Evolutionary conservation across 2,329 filamentous ascomycete species (phyloP).

Genomic region (Botryotinia narcissicola): DNA sequence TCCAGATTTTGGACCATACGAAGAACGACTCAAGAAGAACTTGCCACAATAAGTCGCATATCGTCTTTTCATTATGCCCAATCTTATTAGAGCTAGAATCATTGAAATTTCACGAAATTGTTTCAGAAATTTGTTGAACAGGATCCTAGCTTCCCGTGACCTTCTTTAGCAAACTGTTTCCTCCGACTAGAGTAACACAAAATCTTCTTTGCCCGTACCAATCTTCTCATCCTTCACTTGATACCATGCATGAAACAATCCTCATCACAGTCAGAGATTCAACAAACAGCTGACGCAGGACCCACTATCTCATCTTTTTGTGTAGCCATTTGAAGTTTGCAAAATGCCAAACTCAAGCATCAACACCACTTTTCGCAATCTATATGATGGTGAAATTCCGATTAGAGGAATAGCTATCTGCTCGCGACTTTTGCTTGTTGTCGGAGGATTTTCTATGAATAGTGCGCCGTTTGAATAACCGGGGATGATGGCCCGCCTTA

Average conservation of each 20-base stretch:
- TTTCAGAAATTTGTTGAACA: background rate
- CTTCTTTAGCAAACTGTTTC: slow-evolving; percentile 19
- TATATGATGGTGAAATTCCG: background rate
- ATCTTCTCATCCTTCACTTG: background rate
- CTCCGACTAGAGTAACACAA: slow-evolving; percentile 18
- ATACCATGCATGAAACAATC: slow-evolving; percentile 18
- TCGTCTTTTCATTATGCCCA: slow-evolving; percentile 7
- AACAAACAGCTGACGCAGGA: slow-evolving; percentile 11
- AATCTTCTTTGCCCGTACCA: background rate
- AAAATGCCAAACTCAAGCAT: slow-evolving; percentile 4
- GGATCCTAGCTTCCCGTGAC: slow-evolving; percentile 8
- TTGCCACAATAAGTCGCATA: slow-evolving; percentile 10
- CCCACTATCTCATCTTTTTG: slow-evolving; percentile 7
- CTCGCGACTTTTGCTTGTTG: slow-evolving; percentile 1
- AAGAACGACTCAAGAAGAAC: slow-evolving; percentile 20
- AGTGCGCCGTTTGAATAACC: slow-evolving; percentile 11
- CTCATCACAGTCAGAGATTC: slow-evolving; percentile 1
- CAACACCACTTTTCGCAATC: slow-evolving; percentile 4
- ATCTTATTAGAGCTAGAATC: slow-evolving; percentile 1
- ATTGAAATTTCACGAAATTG: background rate
- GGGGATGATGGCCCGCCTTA: slow-evolving; percentile 15
- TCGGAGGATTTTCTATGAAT: slow-evolving; percentile 13
- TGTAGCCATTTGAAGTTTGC: slow-evolving; percentile 19
- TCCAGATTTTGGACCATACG: slow-evolving; percentile 15
- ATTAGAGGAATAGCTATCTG: background rate